Conservation (phyloP, 2,329 filamentous ascomycete species). For the Raffaelea arxii region DNA sequence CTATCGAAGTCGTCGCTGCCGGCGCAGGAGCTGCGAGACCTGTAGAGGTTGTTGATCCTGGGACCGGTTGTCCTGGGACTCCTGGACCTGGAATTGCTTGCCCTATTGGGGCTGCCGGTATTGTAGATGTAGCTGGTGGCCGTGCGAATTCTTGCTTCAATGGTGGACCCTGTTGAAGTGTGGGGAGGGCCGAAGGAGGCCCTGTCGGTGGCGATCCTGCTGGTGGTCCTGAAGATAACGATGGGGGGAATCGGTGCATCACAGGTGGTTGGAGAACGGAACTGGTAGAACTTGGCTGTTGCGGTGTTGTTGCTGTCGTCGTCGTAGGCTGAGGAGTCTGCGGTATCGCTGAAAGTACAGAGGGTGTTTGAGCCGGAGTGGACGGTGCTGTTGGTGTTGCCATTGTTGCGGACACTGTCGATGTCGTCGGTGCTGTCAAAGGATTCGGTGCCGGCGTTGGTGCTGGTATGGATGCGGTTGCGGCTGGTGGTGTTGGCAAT, state of each 20-base stretch:
- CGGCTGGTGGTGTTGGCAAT: constrained; percentile 9
- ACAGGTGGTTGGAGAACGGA: background rate
- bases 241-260: constrained; percentile 4
- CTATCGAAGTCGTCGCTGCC: background rate
- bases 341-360: background rate
- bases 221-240: too few species aligned
- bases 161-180: background rate
- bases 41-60: too few species aligned
- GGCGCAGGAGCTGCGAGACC: too few species aligned
- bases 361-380: background rate
- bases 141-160: background rate
- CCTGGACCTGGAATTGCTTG: too few species aligned
- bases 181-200: background rate
- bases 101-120: too few species aligned
- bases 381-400: background rate
- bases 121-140: too few species aligned
- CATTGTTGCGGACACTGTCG: background rate
- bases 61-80: too few species aligned
- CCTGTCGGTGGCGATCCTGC: constrained; percentile 1
- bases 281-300: constrained; percentile 4
- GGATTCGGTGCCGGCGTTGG: background rate
- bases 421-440: background rate
- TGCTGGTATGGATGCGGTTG: background rate
- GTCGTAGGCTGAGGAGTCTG: background rate
- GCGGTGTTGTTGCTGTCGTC: constrained; percentile 4